These are phyloP conservation scores for Centella asiatica DNA, from an alignment of 129 eudicot genomes.

Conservation along the genomic window DNA sequence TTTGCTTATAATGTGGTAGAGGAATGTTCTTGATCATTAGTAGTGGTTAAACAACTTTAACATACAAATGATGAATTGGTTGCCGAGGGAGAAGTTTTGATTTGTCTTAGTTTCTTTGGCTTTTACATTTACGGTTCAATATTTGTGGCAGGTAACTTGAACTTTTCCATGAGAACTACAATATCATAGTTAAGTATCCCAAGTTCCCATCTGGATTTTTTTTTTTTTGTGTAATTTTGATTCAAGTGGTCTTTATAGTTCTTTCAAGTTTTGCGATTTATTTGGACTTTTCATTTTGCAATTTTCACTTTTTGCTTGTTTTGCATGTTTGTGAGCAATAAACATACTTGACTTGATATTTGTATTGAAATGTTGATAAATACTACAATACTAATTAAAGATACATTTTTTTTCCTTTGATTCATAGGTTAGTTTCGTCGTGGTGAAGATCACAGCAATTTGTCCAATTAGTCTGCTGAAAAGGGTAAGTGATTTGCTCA, in stretches of 20 bases:
- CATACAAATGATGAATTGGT: too few relatives aligned
- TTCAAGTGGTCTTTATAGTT: neutral
- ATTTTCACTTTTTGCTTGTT: neutral
- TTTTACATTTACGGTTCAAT: neutral
- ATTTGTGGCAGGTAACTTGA: neutral
- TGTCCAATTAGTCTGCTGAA: slow-evolving; percentile 44
- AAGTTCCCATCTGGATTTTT: neutral
- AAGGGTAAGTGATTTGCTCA: slow-evolving; percentile 70
- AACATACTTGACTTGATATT: neutral
- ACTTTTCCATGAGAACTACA: too few relatives aligned
- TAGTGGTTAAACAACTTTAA: too few relatives aligned
- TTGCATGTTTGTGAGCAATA: neutral
- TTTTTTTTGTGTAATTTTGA: too few relatives aligned
- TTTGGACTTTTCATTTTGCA: too few relatives aligned
- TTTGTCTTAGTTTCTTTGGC: neutral
- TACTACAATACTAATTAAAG: neutral
- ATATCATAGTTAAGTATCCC: neutral
- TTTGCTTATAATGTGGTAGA: too few relatives aligned
- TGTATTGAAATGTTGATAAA: neutral
- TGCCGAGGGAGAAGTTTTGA: too few relatives aligned
- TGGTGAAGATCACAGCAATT: slow-evolving; percentile 86
- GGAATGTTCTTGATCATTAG: too few relatives aligned
- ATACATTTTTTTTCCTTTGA: neutral
- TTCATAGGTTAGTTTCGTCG: slow-evolving; percentile 81
- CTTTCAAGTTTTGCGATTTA: neutral